A percentile compares a stretch with the other conserved stretches of the same genome.
phyloP scores from a whole-genome alignment of 495 filamentous ascomycete genomes.

The Lasiosphaeria ovina region DNA sequence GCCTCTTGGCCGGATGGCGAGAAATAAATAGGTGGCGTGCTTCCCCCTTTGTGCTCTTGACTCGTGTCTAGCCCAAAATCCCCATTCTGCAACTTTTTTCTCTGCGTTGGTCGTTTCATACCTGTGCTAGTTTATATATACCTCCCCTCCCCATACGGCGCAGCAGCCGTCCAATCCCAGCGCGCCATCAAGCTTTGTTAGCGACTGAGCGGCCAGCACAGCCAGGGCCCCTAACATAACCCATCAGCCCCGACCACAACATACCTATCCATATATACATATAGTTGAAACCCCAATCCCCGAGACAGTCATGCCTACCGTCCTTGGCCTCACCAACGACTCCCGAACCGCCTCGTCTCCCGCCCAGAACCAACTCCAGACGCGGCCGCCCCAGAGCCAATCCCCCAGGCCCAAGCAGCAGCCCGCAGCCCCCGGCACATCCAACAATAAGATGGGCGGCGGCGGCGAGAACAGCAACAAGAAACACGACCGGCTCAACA shows the following conservation, averaged over 20 bases:
- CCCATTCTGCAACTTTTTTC: no score
- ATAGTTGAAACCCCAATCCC: neutral
- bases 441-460: conserved; percentile 20
- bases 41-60: neutral
- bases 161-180: no score
- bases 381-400: neutral
- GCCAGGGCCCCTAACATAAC: no score
- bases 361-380: neutral
- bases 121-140: neutral
- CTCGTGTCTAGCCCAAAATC: no score
- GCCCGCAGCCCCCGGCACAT: conserved; percentile 12
- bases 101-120: no score
- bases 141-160: neutral
- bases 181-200: no score
- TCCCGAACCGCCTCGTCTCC: neutral
- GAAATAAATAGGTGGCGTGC: neutral
- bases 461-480: neutral
- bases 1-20: no score
- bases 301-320: conserved; percentile 20
- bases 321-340: conserved; percentile 30
- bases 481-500: conserved; percentile 30
- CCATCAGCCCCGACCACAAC: neutral
- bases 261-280: neutral
- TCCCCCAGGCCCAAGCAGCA: conserved; percentile 5
- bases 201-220: no score